These are phyloP conservation scores for Metschnikowia orientalis DNA, from an alignment of 805 yeast species.

Conservation along the genomic window DNA sequence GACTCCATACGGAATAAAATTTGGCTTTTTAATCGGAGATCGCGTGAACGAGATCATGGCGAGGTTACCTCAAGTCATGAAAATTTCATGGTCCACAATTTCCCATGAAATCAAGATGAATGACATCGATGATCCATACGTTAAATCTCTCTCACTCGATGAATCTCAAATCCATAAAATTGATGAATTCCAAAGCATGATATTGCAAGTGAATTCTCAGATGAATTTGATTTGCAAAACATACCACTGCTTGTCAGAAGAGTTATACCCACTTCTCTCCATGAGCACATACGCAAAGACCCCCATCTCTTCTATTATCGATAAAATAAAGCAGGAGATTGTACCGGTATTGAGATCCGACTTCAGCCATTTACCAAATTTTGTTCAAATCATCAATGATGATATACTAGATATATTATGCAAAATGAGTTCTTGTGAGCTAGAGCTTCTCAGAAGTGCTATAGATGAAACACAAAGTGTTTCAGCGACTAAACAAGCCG, in stretches of 20 bases:
- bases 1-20: slow-evolving; percentile 36
- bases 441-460: background rate
- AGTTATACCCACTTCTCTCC: slow-evolving; percentile 4
- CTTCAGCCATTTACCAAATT: slow-evolving; percentile 16
- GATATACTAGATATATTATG: slow-evolving; percentile 16
- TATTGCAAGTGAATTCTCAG: slow-evolving; percentile 17
- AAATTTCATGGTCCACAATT: slow-evolving; percentile 12
- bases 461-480: too few relatives aligned
- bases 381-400: slow-evolving; percentile 22
- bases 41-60: slow-evolving; percentile 31
- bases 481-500: too few relatives aligned
- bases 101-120: slow-evolving; percentile 19
- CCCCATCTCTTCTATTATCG: slow-evolving; percentile 3
- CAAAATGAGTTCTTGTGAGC: slow-evolving; percentile 3
- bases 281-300: slow-evolving; percentile 5
- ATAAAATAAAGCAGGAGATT: slow-evolving; percentile 7
- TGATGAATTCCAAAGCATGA: slow-evolving; percentile 21
- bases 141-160: slow-evolving; percentile 1
- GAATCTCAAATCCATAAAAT: slow-evolving; percentile 16
- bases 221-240: slow-evolving; percentile 8
- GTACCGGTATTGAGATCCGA: slow-evolving; percentile 12
- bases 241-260: slow-evolving; percentile 4
- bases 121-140: slow-evolving; percentile 16
- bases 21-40: slow-evolving; percentile 37
- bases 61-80: slow-evolving; percentile 8